Evolutionary conservation across 164 flowering plant species (phyloP), one percentile per base, ranked within the genome.

Genomic region (Platanus orientalis): DNA sequence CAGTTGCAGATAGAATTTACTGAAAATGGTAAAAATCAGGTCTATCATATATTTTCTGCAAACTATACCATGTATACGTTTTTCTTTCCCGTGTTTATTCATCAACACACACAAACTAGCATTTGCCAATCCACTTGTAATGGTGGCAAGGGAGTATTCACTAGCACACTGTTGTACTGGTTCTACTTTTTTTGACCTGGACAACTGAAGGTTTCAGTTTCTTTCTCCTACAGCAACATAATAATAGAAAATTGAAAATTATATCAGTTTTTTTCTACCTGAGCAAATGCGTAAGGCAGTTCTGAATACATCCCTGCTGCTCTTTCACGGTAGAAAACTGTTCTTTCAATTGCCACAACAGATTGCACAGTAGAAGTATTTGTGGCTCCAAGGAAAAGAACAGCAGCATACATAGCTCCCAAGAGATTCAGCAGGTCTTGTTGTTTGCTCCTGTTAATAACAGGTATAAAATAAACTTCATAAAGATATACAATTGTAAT

Each of bases 251-350:
- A 17, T 3, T 3, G 10, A 54, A 25, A 36, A 36, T 36, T 36
- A 36, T 3, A 13, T 45, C 24, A 5, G 19, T 52, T 21, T 60
- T 29, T 12, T 40, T 67, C 70, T n/a, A 88, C 95, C 85, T 84
- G 91, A 51, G 87, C 76, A 65, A 87, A 72, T 57, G 96, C 93
- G 66, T 85, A 89, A 56, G 93, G 89, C 56, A 85, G 36, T 26
- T 81, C 74, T 53, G 96, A 87, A 61, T 85, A 85, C 96, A 89
- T 83, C 58, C 96, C 90, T 13, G 92, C 89, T 34, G 90, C 92
- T 73, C 78, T 83, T 78, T 89, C 96, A 7, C 96, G 90, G 65
- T 89, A 87, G 69, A 84, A 86, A 28, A 89, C 90, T 34, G 90
- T 83, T 71, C 90, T 80, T 71, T 86, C 92, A 39, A 79, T 64